Evolutionary conservation across 2,329 filamentous ascomycete species (phyloP), one percentile per base, ranked within the genome.

Genomic region (Fusarium drepaniforme): DNA sequence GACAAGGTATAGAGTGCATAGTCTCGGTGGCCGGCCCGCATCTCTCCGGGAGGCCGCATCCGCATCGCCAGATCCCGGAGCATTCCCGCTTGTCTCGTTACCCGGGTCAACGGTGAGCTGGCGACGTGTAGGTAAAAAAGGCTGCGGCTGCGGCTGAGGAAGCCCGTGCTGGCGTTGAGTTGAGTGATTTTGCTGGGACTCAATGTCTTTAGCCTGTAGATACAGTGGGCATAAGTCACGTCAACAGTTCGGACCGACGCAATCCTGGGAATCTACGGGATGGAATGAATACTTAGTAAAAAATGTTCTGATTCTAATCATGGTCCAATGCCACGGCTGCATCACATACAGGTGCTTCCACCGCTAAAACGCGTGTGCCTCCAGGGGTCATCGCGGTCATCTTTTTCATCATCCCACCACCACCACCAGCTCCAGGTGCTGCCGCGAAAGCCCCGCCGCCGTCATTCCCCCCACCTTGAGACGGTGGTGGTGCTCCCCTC

Each of bases 61-160:
- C 70, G 70, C 59, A 72, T 75, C 71, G 74, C 74, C 74, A 74
- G 70, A 76, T 74, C 64, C 46, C 74, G 74, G 71, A 67, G 72
- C 12, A 68, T 15, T 12, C 33, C 59, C 12, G 3, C 44, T 25
- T 16, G 49, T 53, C n/a, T 73, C 66, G 69, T 67, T 62, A 57
- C 56, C 59, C 63, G 70, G 73, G 69, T 67, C 75, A 28, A 46
- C 51, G 35, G 37, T 38, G 57, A 25, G 25, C 28, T 35, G 16
- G 38, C 51, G 12, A 11, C 13, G 15, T 33, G 53, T 37, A 23
- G 30, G 44, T 28, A 49, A 23, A 18, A 49, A 49, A 49, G 57
- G 9, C 21, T 38, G 37, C 21, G 38, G 9, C 59, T 35, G 71
- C 21, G 38, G 9, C 59, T 35, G 71, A 42, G 61, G 42, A 58